Conservation (phyloP, 768 basidiomycete genomes). For the Termitomyces bulborhizus region DNA sequence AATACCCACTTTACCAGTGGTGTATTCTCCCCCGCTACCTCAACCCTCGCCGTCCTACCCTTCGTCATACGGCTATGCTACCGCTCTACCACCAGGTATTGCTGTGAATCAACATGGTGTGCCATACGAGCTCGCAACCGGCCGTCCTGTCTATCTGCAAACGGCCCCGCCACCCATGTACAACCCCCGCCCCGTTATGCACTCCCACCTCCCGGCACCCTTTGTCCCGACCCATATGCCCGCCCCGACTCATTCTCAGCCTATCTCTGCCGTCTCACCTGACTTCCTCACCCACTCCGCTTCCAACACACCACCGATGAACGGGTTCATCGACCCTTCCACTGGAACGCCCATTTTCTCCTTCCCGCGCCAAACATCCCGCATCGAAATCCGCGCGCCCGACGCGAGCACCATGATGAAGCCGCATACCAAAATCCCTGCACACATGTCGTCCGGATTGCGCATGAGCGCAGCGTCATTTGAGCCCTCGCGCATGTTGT, state of each 20-base stretch:
- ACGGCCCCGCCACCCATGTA: slow-evolving; percentile 54
- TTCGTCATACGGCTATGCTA: slow-evolving; percentile 60
- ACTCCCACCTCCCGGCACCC: slow-evolving; percentile 45
- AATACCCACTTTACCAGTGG: slow-evolving; percentile 36
- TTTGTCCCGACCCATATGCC: slow-evolving; percentile 61
- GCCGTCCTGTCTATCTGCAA: slow-evolving; percentile 71
- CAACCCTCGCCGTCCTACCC: slow-evolving; percentile 54
- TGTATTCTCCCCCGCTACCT: slow-evolving; percentile 33
- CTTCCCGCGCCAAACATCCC: slow-evolving; percentile 64
- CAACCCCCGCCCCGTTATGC: slow-evolving; percentile 61
- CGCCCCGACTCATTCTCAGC: slow-evolving; percentile 47
- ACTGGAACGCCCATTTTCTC: slow-evolving; percentile 70
- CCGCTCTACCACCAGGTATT: slow-evolving; percentile 66
- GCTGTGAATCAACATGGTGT: slow-evolving; percentile 70
- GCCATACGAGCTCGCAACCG: slow-evolving; percentile 78
- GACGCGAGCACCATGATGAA: slow-evolving; percentile 20
- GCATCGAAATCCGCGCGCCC: slow-evolving; percentile 70
- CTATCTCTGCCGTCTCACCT: slow-evolving; percentile 39
- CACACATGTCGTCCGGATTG: slow-evolving; percentile 30
- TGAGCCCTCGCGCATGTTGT: slow-evolving; percentile 33
- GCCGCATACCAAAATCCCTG: slow-evolving; percentile 21
- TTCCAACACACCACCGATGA: slow-evolving; percentile 55
- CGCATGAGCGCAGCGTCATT: slow-evolving; percentile 47
- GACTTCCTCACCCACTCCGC: slow-evolving; percentile 51
- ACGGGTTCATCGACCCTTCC: slow-evolving; percentile 58